Evolutionary conservation across 2,329 filamentous ascomycete genomes (phyloP).

Genomic region (Xylaria multiplex): DNA sequence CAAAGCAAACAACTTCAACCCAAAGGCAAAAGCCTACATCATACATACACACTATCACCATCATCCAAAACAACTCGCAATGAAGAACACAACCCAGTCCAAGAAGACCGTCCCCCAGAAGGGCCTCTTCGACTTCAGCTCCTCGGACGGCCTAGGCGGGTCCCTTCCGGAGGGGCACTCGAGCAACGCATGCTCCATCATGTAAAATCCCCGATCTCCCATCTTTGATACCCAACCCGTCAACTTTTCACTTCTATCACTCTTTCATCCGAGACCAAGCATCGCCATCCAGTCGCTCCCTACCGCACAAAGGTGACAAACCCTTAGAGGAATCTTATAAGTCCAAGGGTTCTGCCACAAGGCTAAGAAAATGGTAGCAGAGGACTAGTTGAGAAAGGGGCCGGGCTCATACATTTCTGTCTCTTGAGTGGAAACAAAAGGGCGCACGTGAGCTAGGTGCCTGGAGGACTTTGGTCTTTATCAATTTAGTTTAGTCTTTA

Average conservation of each 20-base stretch:
- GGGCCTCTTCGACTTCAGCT: slow-evolving; percentile 31
- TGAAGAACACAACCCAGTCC: slow-evolving; percentile 25
- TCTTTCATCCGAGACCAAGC: background rate
- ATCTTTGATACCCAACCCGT: background rate
- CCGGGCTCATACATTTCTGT: background rate
- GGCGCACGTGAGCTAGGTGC: background rate
- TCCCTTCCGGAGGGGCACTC: background rate
- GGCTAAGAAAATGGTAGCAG: too few species aligned
- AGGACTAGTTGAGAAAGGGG: background rate
- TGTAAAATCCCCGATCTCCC: slow-evolving; percentile 4
- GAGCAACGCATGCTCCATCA: slow-evolving; percentile 5
- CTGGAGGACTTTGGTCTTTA: background rate
- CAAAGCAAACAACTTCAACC: background rate
- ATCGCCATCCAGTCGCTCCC: background rate
- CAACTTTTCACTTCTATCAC: background rate
- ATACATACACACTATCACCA: background rate
- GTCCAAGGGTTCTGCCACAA: background rate
- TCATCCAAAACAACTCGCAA: slow-evolving; percentile 1
- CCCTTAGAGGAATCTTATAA: background rate
- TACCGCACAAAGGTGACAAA: background rate
- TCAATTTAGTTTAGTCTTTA: background rate
- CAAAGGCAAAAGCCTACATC: slow-evolving; percentile 3
- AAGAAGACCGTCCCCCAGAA: slow-evolving; percentile 23
- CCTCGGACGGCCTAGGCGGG: slow-evolving; percentile 20
- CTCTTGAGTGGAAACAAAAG: background rate